A percentile compares a stretch with the other conserved stretches of the same genome.
Evolutionary conservation across 371 early-diverging fungal genomes (phyloP).

Genomic region (Mucor circinelloides): DNA sequence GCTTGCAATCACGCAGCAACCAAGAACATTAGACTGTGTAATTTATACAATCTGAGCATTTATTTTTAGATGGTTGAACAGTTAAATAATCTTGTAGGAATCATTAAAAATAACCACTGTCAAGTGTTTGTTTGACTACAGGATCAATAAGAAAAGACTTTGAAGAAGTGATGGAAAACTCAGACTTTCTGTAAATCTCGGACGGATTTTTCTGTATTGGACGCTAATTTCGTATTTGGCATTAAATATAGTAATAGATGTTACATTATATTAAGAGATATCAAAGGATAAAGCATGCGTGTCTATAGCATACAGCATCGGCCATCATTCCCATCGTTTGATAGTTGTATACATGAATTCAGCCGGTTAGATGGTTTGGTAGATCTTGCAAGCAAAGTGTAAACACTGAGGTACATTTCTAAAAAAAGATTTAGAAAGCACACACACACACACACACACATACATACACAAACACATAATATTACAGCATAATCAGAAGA

Average conservation of each 20-base stretch:
- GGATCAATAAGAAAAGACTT: background rate
- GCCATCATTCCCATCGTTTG: too few species aligned
- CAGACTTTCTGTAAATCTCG: constrained; percentile 18
- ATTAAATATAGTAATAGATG: background rate
- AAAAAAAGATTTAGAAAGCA: background rate
- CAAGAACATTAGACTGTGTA: too few species aligned
- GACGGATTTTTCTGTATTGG: background rate
- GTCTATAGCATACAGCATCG: background rate
- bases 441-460: background rate
- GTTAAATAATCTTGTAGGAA: too few species aligned
- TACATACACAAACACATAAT: background rate
- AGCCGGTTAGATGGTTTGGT: background rate
- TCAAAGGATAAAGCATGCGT: background rate
- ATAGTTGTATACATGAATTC: background rate
- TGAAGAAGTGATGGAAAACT: constrained; percentile 16
- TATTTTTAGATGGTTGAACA: too few species aligned
- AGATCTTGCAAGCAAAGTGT: background rate
- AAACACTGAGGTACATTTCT: background rate
- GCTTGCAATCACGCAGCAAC: too few species aligned
- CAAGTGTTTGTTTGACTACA: too few species aligned
- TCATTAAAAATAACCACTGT: too few species aligned
- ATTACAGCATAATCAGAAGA: background rate
- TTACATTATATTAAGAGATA: background rate
- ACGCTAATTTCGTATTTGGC: background rate
- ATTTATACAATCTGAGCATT: too few species aligned